Percentiles rank a stretch among this genome's conserved stretches.
Conservation (phyloP, 305 asterid genomes). For the Solanum hybrid region DNA sequence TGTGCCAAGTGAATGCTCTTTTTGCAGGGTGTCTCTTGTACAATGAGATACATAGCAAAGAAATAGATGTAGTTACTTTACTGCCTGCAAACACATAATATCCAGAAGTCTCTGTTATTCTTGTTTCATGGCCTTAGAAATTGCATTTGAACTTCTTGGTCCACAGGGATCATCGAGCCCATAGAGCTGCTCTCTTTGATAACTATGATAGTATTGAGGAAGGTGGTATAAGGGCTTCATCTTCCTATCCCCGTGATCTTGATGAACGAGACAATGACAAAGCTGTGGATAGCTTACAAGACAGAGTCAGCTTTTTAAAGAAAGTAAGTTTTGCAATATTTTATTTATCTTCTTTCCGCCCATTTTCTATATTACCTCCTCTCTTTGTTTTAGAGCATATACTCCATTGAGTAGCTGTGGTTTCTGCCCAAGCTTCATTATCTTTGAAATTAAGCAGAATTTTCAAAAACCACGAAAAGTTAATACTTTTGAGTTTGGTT, state of each 20-base stretch:
- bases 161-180: constrained; percentile 67
- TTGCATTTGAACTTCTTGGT: constrained; percentile 2
- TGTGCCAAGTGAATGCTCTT: not conserved
- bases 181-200: constrained; percentile 72
- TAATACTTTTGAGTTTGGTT: not conserved
- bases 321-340: constrained; percentile 31
- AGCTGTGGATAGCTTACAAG: constrained; percentile 70
- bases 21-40: not conserved
- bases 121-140: not conserved
- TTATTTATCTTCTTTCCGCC: constrained; percentile 6
- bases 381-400: not conserved
- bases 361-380: not conserved
- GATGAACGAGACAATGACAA: constrained; percentile 68
- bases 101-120: not conserved
- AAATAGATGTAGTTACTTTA: not conserved
- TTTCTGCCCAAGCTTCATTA: not conserved
- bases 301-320: constrained; percentile 71
- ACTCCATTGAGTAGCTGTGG: not conserved
- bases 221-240: constrained; percentile 62
- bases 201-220: constrained; percentile 68
- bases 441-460: not conserved
- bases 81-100: not conserved
- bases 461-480: not conserved
- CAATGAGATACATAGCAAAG: not conserved
- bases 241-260: constrained; percentile 49